Evolutionary conservation across 345 rosid genomes (phyloP).

Genomic region (Acer saccharum): DNA sequence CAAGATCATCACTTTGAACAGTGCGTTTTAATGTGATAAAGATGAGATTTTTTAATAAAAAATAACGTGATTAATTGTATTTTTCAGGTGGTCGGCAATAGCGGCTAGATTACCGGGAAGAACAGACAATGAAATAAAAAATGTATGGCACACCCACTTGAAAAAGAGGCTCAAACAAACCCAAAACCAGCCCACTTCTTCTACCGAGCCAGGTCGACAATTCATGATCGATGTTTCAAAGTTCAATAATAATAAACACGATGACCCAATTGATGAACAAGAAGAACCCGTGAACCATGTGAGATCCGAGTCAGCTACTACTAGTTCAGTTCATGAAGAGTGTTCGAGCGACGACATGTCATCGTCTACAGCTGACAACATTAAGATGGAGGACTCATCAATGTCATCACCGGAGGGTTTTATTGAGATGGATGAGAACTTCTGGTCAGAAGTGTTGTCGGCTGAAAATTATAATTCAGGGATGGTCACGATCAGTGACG

Average conservation of each 20-base stretch:
- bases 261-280: background rate
- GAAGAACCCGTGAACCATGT: slow-evolving; percentile 13
- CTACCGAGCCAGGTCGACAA: background rate
- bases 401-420: slow-evolving; percentile 20
- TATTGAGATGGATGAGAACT: slow-evolving; percentile 46
- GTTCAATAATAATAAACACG: background rate
- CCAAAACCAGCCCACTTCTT: background rate
- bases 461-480: slow-evolving; percentile 27
- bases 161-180: slow-evolving; percentile 58
- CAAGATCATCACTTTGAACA: slow-evolving; percentile 20
- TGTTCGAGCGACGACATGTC: slow-evolving; percentile 28
- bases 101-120: slow-evolving; percentile 81
- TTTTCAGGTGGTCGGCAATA: slow-evolving; percentile 79
- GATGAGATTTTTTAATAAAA: background rate
- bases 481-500: slow-evolving; percentile 3
- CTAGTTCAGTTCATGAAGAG: slow-evolving; percentile 8
- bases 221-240: background rate
- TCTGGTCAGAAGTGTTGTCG: slow-evolving; percentile 53
- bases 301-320: background rate
- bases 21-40: slow-evolving; percentile 24
- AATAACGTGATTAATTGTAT: background rate
- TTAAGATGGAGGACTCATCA: slow-evolving; percentile 13
- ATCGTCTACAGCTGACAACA: slow-evolving; percentile 25
- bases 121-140: slow-evolving; percentile 86
- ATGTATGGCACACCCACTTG: slow-evolving; percentile 83